Conservation (phyloP, 306 rosid genomes). For the Cyamopsis tetragonoloba region DNA sequence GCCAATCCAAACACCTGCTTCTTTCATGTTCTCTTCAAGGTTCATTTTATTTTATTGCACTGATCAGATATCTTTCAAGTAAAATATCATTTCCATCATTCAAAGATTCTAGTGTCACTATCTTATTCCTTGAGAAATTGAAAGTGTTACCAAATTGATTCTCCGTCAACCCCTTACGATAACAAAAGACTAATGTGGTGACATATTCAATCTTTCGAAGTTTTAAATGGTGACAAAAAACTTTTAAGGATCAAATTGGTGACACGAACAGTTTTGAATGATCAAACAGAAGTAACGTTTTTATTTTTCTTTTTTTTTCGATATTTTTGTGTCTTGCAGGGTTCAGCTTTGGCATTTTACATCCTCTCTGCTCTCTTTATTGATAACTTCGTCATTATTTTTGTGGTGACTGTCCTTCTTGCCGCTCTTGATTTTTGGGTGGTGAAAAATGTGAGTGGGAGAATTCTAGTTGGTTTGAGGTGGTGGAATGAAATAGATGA, state of each 20-base stretch:
- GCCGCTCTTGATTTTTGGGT: constrained; percentile 94
- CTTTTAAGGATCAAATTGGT: no score
- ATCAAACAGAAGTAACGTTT: no score
- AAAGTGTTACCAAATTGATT: no score
- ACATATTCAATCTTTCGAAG: no score
- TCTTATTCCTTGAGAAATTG: no score
- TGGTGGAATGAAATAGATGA: constrained; percentile 96
- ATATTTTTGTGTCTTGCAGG: constrained; percentile 45
- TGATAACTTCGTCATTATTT: constrained; percentile 75
- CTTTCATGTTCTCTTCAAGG: constrained; percentile 89
- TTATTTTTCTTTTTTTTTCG: no score
- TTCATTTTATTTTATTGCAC: constrained; percentile 15
- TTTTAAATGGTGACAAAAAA: no score
- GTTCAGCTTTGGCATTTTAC: constrained; percentile 77
- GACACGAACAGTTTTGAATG: no score
- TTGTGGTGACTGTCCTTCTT: constrained; percentile 81
- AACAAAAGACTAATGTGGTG: no score
- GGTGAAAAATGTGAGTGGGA: constrained; percentile 89
- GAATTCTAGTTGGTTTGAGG: constrained; percentile 85
- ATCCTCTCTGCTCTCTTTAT: constrained; percentile 66
- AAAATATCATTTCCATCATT: no score
- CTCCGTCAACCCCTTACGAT: no score
- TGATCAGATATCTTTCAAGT: neutral
- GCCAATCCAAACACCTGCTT: constrained; percentile 79
- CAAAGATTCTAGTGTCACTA: no score